These are phyloP conservation scores for Xylaria acuta DNA, from an alignment of 495 filamentous ascomycete species.

Conservation along the genomic window DNA sequence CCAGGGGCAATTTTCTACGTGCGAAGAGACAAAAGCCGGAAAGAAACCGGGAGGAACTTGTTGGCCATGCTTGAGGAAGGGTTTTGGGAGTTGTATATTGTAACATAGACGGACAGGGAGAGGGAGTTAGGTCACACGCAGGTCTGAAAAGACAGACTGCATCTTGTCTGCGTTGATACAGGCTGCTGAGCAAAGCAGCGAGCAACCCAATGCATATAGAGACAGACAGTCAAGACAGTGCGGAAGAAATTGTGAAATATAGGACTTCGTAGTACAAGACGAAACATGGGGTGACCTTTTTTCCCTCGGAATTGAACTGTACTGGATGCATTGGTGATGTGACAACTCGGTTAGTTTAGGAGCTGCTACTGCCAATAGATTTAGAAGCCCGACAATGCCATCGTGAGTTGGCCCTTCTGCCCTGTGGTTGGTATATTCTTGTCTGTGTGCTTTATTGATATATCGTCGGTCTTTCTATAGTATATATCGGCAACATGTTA, in stretches of 20 bases:
- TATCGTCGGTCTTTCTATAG: no score
- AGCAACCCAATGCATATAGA: neutral
- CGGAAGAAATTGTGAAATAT: slow-evolving; percentile 13
- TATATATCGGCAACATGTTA: no score
- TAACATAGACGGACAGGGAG: slow-evolving; percentile 5
- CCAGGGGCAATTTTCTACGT: slow-evolving; percentile 3
- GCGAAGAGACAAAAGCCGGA: neutral
- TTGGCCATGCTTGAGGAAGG: neutral
- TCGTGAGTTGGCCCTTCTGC: no score
- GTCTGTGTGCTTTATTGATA: no score
- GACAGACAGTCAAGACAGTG: neutral
- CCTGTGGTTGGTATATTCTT: no score
- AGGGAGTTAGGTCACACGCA: no score
- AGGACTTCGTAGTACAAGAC: neutral
- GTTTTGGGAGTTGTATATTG: slow-evolving; percentile 7
- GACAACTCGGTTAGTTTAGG: no score
- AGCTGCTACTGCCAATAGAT: no score
- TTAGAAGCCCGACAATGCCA: no score
- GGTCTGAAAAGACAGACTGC: neutral
- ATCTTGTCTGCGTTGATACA: neutral
- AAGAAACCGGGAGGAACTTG: neutral
- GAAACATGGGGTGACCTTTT: no score
- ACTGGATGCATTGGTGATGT: neutral
- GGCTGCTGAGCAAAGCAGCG: neutral
- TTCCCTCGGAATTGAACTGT: neutral